Evolutionary conservation across 2,329 filamentous ascomycete species (phyloP), one percentile per base, ranked within the genome.

Genomic region (Ophiostoma himal-ulmi): DNA sequence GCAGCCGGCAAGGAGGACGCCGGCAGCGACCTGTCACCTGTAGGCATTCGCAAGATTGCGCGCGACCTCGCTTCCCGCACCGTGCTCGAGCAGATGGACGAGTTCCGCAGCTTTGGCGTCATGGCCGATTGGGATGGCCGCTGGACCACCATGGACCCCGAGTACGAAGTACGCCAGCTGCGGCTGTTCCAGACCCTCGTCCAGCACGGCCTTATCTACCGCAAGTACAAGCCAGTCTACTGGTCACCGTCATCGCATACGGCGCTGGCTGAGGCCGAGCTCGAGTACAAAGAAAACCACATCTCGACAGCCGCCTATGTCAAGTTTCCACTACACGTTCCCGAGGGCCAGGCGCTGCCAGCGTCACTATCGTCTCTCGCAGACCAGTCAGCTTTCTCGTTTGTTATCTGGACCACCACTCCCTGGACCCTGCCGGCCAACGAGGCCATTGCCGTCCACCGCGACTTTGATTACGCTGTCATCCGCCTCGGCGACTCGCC

Each of bases 331-430:
- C 83, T 97, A 37, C 44, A 68, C 13, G 2, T 37, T 7, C 37
- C 66, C 22, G 13, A 3, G 2, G 14, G 26, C 17, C 22, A 52
- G 20, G 41, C 37, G 14, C 78, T 87, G 14, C 57, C 62, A 4
- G 80, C 83, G 5, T 65, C 34, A 3, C 39, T 67, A 7, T 26
- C 39, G 11, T 14, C 37, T 8, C 13, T 67, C 11, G n/a, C 26
- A 2, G 65, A 67, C 22, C 17, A 2, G 17, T 20, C 65, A 3
- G 11, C 37, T 17, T 77, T 97, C 13, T 90, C 85, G 77, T 92
- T 91, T n/a, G 85, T 95, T n/a, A 92, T 98, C 68, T 99, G 95
- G 95, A 99, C 95, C 1, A 99, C 95, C 0, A 99, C 95, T 0
- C 95, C 95, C 0, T 99, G 95, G 95, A 99, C 95, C 0, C 82